Evolutionary conservation across 768 basidiomycete genomes (phyloP).

Genomic region (Lentinula boryana): DNA sequence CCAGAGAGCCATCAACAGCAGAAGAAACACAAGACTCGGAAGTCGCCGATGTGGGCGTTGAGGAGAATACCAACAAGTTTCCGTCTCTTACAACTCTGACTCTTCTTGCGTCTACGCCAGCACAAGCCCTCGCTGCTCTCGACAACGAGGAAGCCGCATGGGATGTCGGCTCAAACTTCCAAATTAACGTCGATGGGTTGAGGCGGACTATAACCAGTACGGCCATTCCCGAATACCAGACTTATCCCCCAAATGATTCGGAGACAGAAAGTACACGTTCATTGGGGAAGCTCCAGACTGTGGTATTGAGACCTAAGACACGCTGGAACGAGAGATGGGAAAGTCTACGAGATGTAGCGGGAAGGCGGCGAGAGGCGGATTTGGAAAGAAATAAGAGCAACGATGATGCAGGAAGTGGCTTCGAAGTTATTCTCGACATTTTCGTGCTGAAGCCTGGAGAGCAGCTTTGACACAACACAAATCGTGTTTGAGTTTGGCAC

Average conservation of each 20-base stretch:
- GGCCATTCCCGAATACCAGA: neutral
- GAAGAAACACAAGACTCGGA: neutral
- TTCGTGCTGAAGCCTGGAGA: slow-evolving; percentile 3
- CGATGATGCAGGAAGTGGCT: neutral
- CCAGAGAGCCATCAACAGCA: neutral
- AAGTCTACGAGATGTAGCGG: neutral
- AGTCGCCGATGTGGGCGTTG: neutral
- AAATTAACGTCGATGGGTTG: neutral
- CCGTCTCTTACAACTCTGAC: neutral
- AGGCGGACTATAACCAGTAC: neutral
- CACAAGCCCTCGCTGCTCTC: neutral
- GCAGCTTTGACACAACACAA: neutral
- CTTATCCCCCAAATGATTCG: too few relatives aligned
- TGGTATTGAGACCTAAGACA: neutral
- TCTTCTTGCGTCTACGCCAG: neutral
- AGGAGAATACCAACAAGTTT: neutral
- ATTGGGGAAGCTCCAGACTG: neutral
- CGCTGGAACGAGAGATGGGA: slow-evolving; percentile 2
- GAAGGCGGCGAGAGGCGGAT: neutral
- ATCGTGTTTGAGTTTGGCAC: neutral
- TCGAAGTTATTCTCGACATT: neutral
- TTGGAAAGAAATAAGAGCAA: neutral
- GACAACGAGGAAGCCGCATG: neutral
- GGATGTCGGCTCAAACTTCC: neutral
- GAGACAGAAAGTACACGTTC: neutral